These are phyloP conservation scores for Tetradesmus lagerheimii DNA, from an alignment of 139 green algal species.

Conservation along the genomic window DNA sequence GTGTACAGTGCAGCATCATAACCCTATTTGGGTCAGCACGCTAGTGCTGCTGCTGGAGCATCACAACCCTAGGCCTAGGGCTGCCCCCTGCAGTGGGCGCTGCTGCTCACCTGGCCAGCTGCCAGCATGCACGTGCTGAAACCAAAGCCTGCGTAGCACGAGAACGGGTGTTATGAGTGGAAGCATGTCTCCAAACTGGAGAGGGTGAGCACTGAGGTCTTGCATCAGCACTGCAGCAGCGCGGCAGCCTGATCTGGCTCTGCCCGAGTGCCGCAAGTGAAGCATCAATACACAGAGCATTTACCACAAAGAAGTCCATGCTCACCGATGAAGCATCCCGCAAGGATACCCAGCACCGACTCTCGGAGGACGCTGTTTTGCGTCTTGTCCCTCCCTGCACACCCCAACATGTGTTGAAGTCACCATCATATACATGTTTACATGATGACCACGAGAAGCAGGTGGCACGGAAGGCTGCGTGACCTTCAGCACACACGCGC, in stretches of 20 bases:
- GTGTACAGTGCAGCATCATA: background rate
- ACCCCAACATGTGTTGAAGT: background rate
- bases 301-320: too few relatives aligned
- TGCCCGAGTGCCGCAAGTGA: too few relatives aligned
- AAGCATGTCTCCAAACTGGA: too few relatives aligned
- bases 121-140: slow-evolving; percentile 45
- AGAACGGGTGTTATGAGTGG: too few relatives aligned
- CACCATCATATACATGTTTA: background rate
- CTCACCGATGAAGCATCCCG: slow-evolving; percentile 40
- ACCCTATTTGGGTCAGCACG: background rate
- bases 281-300: too few relatives aligned
- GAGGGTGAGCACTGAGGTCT: too few relatives aligned
- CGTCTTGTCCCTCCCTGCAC: slow-evolving; percentile 13
- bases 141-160: slow-evolving; percentile 2
- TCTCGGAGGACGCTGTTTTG: background rate
- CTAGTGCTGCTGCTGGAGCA: background rate
- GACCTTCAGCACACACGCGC: background rate
- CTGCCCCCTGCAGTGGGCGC: too few relatives aligned
- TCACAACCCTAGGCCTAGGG: background rate
- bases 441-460: background rate
- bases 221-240: too few relatives aligned
- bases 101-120: slow-evolving; percentile 36
- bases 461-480: background rate
- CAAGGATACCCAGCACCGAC: slow-evolving; percentile 25
- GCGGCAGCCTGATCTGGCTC: too few relatives aligned